phyloP scores from a whole-genome alignment of 345 rosid species.

The Psidium friedrichsthalianum region DNA sequence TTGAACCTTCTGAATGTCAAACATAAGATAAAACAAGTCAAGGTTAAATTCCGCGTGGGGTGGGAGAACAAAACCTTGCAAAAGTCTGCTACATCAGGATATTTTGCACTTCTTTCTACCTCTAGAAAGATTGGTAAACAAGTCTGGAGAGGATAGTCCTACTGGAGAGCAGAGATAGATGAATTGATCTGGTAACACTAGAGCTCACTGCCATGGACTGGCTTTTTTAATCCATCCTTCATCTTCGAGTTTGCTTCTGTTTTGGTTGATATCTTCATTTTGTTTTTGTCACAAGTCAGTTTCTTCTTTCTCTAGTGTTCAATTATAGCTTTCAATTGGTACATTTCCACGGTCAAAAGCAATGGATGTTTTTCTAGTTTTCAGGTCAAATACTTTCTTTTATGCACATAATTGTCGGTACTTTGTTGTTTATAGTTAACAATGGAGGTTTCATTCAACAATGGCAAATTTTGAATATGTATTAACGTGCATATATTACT shows the following conservation, averaged over 20 bases:
- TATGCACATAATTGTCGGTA: neutral
- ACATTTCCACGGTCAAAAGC: neutral
- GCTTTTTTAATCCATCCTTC: neutral
- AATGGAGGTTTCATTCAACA: neutral
- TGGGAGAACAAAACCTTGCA: neutral
- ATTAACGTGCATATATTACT: neutral
- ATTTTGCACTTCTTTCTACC: neutral
- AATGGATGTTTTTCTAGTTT: neutral
- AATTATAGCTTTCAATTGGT: neutral
- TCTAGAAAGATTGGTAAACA: neutral
- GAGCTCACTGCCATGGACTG: neutral
- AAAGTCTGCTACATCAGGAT: neutral
- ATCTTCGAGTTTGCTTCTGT: neutral
- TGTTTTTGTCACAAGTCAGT: neutral
- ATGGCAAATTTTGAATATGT: neutral
- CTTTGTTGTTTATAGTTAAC: neutral
- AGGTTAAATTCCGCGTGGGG: neutral
- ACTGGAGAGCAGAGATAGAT: neutral
- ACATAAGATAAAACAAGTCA: neutral
- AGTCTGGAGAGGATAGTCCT: neutral
- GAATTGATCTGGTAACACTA: neutral
- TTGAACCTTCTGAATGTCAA: neutral
- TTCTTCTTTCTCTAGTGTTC: neutral
- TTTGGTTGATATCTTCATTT: neutral
- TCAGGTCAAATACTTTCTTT: neutral